phyloP scores from a whole-genome alignment of 495 filamentous ascomycete species.

The Pyrenopolyporus hunteri region DNA sequence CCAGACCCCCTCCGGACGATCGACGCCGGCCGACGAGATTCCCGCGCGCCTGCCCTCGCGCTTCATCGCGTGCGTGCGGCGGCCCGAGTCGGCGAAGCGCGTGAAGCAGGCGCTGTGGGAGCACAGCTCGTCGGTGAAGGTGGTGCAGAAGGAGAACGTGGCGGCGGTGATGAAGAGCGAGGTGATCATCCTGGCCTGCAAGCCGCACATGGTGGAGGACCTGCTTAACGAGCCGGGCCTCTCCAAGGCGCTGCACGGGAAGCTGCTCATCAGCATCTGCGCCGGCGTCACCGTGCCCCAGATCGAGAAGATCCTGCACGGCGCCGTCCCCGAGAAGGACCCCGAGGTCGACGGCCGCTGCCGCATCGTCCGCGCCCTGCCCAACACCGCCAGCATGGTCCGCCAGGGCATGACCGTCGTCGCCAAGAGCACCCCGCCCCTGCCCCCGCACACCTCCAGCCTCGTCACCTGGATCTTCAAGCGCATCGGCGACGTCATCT shows the following conservation, averaged over 20 bases:
- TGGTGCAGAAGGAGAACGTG: slow-evolving; percentile 63
- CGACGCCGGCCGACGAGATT: slow-evolving; percentile 57
- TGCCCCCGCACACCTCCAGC: slow-evolving; percentile 54
- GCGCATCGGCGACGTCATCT: slow-evolving; percentile 69
- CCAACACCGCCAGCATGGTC: slow-evolving; percentile 75
- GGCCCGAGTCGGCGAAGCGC: slow-evolving; percentile 64
- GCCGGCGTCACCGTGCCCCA: slow-evolving; percentile 76
- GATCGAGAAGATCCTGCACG: slow-evolving; percentile 65
- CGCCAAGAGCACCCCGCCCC: slow-evolving; percentile 61
- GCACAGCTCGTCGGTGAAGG: slow-evolving; percentile 52
- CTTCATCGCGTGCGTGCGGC: slow-evolving; percentile 79
- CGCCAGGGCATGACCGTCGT: slow-evolving; percentile 85
- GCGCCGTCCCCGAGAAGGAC: slow-evolving; percentile 45
- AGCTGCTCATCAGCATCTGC: slow-evolving; percentile 82
- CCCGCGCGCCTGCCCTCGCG: slow-evolving; percentile 65
- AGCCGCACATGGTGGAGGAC: slow-evolving; percentile 73
- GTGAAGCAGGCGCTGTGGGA: slow-evolving; percentile 64
- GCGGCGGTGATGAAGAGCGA: slow-evolving; percentile 62
- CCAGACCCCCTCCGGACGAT: slow-evolving; percentile 52
- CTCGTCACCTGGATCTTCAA: slow-evolving; percentile 80
- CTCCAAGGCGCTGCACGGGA: slow-evolving; percentile 70
- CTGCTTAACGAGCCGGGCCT: slow-evolving; percentile 71
- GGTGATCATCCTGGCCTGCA: slow-evolving; percentile 75
- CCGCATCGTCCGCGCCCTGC: slow-evolving; percentile 75
- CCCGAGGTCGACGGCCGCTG: slow-evolving; percentile 51